Conservation (phyloP, 257 asterid genomes). For the Nicotiana paniculata region DNA sequence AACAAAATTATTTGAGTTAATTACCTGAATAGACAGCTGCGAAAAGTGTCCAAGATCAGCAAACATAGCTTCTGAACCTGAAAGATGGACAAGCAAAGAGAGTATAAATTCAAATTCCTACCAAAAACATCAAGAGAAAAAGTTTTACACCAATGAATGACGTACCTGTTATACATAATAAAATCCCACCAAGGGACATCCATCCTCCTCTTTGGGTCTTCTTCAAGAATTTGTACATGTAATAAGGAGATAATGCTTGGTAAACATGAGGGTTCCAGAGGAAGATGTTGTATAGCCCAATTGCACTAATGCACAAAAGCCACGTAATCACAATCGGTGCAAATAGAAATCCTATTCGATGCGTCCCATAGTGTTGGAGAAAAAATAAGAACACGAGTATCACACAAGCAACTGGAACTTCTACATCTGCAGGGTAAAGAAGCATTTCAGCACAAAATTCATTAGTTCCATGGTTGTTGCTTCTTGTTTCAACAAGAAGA, state of each 20-base stretch:
- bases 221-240: slow-evolving; percentile 92
- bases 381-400: slow-evolving; percentile 71
- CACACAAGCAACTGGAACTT: slow-evolving; percentile 80
- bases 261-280: slow-evolving; percentile 81
- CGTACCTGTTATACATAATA: slow-evolving; percentile 81
- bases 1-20: not conserved
- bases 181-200: slow-evolving; percentile 96
- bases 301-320: slow-evolving; percentile 92
- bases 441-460: not conserved
- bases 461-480: not conserved
- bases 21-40: slow-evolving; percentile 85
- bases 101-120: not conserved
- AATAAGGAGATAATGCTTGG: slow-evolving; percentile 91
- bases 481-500: not conserved
- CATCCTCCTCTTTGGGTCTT: slow-evolving; percentile 80
- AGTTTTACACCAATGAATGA: not conserved
- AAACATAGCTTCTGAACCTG: slow-evolving; percentile 97
- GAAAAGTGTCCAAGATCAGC: slow-evolving; percentile 99
- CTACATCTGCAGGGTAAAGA: slow-evolving; percentile 53
- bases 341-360: slow-evolving; percentile 74
- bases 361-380: slow-evolving; percentile 96
- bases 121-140: not conserved
- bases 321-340: slow-evolving; percentile 86
- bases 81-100: slow-evolving; percentile 2
- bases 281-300: slow-evolving; percentile 79